Base-by-base conservation (phyloP, 2,329 filamentous ascomycete species). In the Botryotinia narcissicola region DNA sequence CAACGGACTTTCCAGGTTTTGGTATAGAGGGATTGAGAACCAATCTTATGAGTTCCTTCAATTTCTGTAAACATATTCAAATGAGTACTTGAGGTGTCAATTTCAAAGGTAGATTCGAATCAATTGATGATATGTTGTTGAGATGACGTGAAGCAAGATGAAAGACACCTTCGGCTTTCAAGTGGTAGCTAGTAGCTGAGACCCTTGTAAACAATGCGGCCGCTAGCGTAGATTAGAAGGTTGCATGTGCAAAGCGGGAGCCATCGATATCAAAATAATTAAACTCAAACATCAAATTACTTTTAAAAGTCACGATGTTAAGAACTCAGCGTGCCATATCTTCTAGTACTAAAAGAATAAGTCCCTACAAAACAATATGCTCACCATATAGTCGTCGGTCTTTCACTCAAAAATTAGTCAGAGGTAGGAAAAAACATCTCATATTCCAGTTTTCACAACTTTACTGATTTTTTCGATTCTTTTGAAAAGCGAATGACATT, bases 1-100 rank as follows among this genome's bases (percentile, higher is more conserved):
- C 32, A 32, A 76, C 75, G 25, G 20, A 81, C 80, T 60, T 75
- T 78, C 80, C 80, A 81, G 40, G 78, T 78, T 72, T 81, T 81
- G 42, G 79, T 81, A 66, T 79, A 81, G n/a, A 81, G 77, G 4
- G 77, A 76, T 54, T 76, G 71, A 69, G 78, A 75, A 10, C 78
- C 80, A 46, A 81, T 76, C 61, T 77, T 63, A 67, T 80, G 78
- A 7, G 76, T 78, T 70, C 80, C 80, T 77, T 81, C 80, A 22
- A 78, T 72, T 76, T 78, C 77, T n/a, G 74, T 78, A 29, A 75
- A 73, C 80, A 81, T 81, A n/a, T 73, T 78, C 64, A 63, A 57
- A 57, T 22, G 20, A 37, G 35, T 54, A 25, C 22, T 16, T 29
- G 48, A 69, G n/a, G 4, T 44, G n/a, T 0, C 20, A 54, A 16